A percentile compares a stretch with the other conserved stretches of the same genome.
phyloP scores from a whole-genome alignment of 148 eudicot genomes.

The Amaranthus hypochondriacus region DNA sequence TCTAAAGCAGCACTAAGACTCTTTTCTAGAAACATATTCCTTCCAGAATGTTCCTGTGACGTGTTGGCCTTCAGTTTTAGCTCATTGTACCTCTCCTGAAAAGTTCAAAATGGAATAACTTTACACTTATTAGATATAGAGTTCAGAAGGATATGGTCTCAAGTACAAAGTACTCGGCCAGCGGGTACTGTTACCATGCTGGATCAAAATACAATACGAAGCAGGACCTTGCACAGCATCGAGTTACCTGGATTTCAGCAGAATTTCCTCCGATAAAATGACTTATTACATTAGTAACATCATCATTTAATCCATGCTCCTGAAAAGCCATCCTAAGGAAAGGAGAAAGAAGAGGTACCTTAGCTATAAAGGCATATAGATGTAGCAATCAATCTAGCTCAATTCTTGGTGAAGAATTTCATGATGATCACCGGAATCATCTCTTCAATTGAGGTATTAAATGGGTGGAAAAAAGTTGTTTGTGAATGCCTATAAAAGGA shows the following conservation, averaged over 20 bases:
- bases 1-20: constrained; percentile 68
- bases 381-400: not conserved
- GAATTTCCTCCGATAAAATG: constrained; percentile 62
- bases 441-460: too few relatives aligned
- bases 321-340: constrained; percentile 57
- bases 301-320: constrained; percentile 60
- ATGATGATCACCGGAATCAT: too few relatives aligned
- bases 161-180: not conserved
- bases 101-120: constrained; percentile 16
- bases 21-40: constrained; percentile 45
- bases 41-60: constrained; percentile 24
- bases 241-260: constrained; percentile 59
- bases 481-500: too few relatives aligned
- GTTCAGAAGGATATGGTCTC: not conserved
- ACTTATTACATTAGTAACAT: constrained; percentile 50
- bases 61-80: constrained; percentile 47
- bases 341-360: not conserved
- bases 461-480: too few relatives aligned
- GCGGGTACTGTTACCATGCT: not conserved
- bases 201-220: constrained; percentile 6
- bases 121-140: not conserved
- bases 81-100: constrained; percentile 63
- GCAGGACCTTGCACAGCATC: not conserved
- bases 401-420: too few relatives aligned
- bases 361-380: not conserved